Evolutionary conservation across 176 grass and related monocot species (phyloP).

Genomic region (Triticum timopheevii): DNA sequence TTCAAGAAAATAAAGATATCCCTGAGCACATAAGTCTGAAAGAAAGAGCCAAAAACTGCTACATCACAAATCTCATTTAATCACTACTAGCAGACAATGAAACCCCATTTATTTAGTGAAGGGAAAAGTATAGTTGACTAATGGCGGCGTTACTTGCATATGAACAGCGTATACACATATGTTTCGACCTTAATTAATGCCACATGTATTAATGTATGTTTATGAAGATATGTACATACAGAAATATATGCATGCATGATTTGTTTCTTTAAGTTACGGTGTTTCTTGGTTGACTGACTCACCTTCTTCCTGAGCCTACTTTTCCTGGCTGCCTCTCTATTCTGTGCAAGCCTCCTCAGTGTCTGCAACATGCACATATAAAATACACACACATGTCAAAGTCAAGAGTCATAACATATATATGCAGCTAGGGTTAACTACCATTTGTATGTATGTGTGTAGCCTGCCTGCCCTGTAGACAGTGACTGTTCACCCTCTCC

Average conservation of each 20-base stretch:
- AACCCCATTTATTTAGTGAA: background rate
- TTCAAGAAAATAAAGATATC: constrained; percentile 25
- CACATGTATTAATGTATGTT: background rate
- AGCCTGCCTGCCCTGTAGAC: background rate
- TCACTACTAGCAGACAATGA: background rate
- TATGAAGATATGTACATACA: constrained; percentile 3
- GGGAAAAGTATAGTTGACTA: background rate
- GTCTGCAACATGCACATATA: constrained; percentile 39
- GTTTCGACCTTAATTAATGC: constrained; percentile 2
- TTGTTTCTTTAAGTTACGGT: background rate
- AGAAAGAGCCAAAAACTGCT: constrained; percentile 25
- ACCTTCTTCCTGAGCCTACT: constrained; percentile 97
- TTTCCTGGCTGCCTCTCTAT: constrained; percentile 94
- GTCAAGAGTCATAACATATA: constrained; percentile 15
- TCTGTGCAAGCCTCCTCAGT: constrained; percentile 88
- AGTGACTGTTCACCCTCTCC: constrained; percentile 11
- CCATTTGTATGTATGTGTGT: background rate
- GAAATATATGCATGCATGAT: background rate
- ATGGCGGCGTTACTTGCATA: background rate
- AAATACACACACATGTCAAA: constrained; percentile 4
- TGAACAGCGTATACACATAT: background rate
- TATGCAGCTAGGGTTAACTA: constrained; percentile 20
- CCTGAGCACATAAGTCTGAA: constrained; percentile 18
- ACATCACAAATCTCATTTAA: constrained; percentile 22
- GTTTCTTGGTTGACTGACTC: constrained; percentile 38